These are phyloP conservation scores for Geosmithia morbida DNA, from an alignment of 2,329 filamentous ascomycete species.

Conservation along the genomic window DNA sequence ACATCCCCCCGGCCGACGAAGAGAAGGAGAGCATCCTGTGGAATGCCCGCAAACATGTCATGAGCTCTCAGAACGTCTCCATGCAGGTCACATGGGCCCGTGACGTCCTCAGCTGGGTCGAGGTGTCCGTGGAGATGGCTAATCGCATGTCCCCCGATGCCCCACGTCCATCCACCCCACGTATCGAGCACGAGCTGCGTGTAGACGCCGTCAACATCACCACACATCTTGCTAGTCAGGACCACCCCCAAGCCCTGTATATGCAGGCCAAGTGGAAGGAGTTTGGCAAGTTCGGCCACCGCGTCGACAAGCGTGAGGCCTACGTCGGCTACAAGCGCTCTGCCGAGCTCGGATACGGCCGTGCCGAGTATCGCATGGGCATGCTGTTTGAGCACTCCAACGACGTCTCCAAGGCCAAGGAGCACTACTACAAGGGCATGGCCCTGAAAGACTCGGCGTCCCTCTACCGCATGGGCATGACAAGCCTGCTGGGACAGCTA, in stretches of 20 bases:
- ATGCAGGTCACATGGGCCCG: conserved; percentile 97
- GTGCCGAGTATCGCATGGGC: conserved; percentile 91
- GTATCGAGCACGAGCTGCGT: conserved; percentile 76
- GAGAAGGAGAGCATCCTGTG: conserved; percentile 86
- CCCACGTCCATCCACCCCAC: conserved; percentile 61
- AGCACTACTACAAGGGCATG: conserved; percentile 77
- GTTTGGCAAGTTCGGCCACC: conserved; percentile 88
- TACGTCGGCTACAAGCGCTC: conserved; percentile 76
- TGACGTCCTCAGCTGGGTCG: conserved; percentile 79
- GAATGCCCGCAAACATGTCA: conserved; percentile 65
- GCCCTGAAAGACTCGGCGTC: conserved; percentile 76
- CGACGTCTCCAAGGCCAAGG: conserved; percentile 78
- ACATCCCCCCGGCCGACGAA: conserved; percentile 86
- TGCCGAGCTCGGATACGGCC: conserved; percentile 71
- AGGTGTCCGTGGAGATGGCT: conserved; percentile 66
- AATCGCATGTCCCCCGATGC: conserved; percentile 41
- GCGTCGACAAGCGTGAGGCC: conserved; percentile 87
- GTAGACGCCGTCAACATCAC: conserved; percentile 87
- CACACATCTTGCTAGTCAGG: conserved; percentile 75
- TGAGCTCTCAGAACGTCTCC: conserved; percentile 87
- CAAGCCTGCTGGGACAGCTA: conserved; percentile 89
- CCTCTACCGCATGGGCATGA: conserved; percentile 82
- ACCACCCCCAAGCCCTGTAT: conserved; percentile 87
- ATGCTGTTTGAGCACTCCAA: conserved; percentile 97
- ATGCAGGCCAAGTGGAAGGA: conserved; percentile 95